Base-by-base conservation (phyloP, 129 eudicot species). In the Rutidosis leptorrhynchoides region DNA sequence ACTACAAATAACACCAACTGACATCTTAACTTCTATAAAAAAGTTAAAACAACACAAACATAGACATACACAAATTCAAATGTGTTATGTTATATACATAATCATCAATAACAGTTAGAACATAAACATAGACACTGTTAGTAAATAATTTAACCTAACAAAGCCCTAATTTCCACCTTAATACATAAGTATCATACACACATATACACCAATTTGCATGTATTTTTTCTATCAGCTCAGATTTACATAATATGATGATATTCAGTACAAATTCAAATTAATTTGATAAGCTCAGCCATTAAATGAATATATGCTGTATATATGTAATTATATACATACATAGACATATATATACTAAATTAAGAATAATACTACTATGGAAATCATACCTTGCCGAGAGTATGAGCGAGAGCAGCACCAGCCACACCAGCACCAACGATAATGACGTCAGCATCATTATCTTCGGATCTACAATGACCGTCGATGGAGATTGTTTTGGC, bases 361-460 rank as follows among this genome's bases (percentile, higher is more conserved):
- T 35, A 58, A 45, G n/a, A 9, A 33, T 8, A n/a, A 55, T 14
- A 5, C 24, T 46, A 37, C 26, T 10, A 24, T 64, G 58, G 8
- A 26, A 48, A 40, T 23, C 6, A 28, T 62, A 83, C 95, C 95
- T 80, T 83, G 74, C 83, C 95, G 48, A 86, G 89, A 28, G 94
- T 86, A 67, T 86, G 81, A 74, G 94, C 94, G 57, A 86, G 86
- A 69, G 89, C 94, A 11, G 94, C 84, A 46, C 94, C 94, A 56
- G 94, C 94, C n/a, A 86, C 94, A 28, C 94, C 94, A 46, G 94
- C 94, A 17, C 94, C 94, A 19, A 86, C 94, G 8, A 86, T 81
- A 58, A 86, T 83, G 66, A 86, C 74, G 57, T 86, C 95, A 30
- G 77, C 74, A n/a, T 69, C 89, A 15, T 70, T 28, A 26, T 6